These are phyloP conservation scores for Cryptococcus depauperatus DNA, from an alignment of 1,284 basidiomycete species.

Conservation along the genomic window DNA sequence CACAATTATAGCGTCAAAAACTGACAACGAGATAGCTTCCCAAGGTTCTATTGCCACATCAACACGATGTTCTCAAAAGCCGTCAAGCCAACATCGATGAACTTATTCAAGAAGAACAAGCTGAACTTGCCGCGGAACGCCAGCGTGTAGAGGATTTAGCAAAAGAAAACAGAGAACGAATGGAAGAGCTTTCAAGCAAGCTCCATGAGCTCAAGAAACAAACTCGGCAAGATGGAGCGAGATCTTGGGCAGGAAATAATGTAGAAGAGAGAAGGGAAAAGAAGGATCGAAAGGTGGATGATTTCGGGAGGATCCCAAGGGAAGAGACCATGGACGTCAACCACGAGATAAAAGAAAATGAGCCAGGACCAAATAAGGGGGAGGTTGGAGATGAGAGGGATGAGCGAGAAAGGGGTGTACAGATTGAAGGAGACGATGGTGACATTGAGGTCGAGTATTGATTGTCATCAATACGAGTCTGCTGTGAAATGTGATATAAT, in stretches of 20 bases:
- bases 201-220: slow-evolving; percentile 24
- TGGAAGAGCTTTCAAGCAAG: slow-evolving; percentile 23
- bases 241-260: slow-evolving; percentile 5
- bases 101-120: slow-evolving; percentile 28
- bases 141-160: slow-evolving; percentile 14
- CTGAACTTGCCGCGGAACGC: slow-evolving; percentile 27
- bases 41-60: slow-evolving; percentile 34
- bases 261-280: slow-evolving; percentile 3
- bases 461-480: not conserved
- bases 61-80: slow-evolving; percentile 29
- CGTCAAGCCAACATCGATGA: slow-evolving; percentile 27
- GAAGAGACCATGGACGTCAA: slow-evolving; percentile 17
- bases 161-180: slow-evolving; percentile 18
- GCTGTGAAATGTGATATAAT: not conserved
- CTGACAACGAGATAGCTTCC: too few species aligned
- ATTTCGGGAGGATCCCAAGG: slow-evolving; percentile 15
- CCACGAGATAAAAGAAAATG: slow-evolving; percentile 2
- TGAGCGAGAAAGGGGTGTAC: slow-evolving; percentile 16
- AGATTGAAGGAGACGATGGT: slow-evolving; percentile 31
- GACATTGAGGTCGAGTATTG: slow-evolving; percentile 36
- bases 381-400: slow-evolving; percentile 9
- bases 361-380: slow-evolving; percentile 1
- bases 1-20: too few species aligned
- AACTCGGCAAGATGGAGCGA: slow-evolving; percentile 14
- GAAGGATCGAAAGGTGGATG: slow-evolving; percentile 10